Evolutionary conservation across 768 basidiomycete genomes (phyloP), one percentile per base, ranked within the genome.

Genomic region (Tephrocybe sp.): DNA sequence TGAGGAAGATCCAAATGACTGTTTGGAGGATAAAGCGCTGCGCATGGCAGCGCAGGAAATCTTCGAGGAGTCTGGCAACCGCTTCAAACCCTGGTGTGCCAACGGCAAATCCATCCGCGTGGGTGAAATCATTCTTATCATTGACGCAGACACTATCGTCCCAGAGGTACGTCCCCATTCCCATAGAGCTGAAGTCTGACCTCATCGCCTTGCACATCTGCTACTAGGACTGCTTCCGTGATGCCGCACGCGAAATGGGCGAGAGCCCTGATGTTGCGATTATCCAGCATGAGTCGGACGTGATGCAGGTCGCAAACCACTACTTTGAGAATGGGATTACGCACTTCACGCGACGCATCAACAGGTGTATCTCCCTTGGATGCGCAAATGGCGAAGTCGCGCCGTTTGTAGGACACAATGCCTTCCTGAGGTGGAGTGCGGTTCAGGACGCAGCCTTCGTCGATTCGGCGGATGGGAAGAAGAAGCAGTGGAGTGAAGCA

Each of bases 261-360:
- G 84, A 84, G 63, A 85, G 82, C 45, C 87, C 85, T 0, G 85
- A 90, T 35, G 77, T 92, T 20, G 89, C 86, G 1, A 92, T 96
- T 68, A 87, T 96, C 58, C 92, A 94, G 63, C 92, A 95, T 64
- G 88, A 88, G 59, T 89, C 87, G 1, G 85, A 89, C 60, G 90
- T 92, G 54, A 89, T 92, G 86, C 88, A 92, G 65, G 92, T 92
- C 60, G 90, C 85, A 0, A 70, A 88, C 65, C 87, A 92, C 62
- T 93, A 90, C 68, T 93, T 94, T 57, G 92, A 94, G 66, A 92
- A 92, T 62, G 89, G 88, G 3, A 85, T 94, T 63, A 86, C 92
- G 5, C 86, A 86, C 70, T 94, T 95, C 72, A 94, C 92, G 4
- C 82, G 82, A n/a, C 80, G 90, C 30, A 91, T 94, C 68, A 92